phyloP scores from a whole-genome alignment of 345 rosid genomes.

The Leavenworthia alabamica region DNA sequence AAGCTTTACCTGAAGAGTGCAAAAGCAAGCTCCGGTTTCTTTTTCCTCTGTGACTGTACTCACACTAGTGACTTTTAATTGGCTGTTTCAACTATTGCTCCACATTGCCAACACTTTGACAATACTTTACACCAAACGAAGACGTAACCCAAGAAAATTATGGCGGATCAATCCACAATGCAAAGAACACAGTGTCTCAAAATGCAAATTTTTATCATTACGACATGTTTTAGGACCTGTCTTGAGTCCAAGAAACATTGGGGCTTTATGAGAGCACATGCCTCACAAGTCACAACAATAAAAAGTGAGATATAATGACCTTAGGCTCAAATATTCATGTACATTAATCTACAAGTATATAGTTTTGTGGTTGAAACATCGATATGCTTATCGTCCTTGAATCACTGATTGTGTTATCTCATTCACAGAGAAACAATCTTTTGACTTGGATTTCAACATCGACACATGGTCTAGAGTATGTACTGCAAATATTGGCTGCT shows the following conservation, averaged over 20 bases:
- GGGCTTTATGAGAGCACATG: not conserved
- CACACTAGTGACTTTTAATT: conserved; percentile 1
- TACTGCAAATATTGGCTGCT: conserved; percentile 22
- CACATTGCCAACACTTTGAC: conserved; percentile 13
- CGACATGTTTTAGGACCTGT: not conserved
- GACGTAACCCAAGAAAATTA: not conserved
- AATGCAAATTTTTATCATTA: not conserved
- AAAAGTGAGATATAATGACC: not conserved
- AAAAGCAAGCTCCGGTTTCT: not conserved
- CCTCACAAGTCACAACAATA: not conserved
- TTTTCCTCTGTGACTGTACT: not conserved
- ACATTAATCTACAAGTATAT: not conserved
- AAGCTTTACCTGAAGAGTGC: not conserved
- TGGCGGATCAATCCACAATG: not conserved
- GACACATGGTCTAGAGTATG: conserved; percentile 9
- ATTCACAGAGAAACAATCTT: conserved; percentile 5
- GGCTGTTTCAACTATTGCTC: conserved; percentile 6
- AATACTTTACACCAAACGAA: too few relatives aligned
- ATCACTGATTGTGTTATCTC: conserved; percentile 25
- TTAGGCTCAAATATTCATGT: not conserved
- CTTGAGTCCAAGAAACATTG: not conserved
- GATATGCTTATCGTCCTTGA: conserved; percentile 19
- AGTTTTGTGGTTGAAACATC: not conserved
- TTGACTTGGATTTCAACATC: conserved; percentile 3
- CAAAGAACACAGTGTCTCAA: not conserved